Conservation (phyloP, 2,329 filamentous ascomycete species). For the Exserohilum rostratum region DNA sequence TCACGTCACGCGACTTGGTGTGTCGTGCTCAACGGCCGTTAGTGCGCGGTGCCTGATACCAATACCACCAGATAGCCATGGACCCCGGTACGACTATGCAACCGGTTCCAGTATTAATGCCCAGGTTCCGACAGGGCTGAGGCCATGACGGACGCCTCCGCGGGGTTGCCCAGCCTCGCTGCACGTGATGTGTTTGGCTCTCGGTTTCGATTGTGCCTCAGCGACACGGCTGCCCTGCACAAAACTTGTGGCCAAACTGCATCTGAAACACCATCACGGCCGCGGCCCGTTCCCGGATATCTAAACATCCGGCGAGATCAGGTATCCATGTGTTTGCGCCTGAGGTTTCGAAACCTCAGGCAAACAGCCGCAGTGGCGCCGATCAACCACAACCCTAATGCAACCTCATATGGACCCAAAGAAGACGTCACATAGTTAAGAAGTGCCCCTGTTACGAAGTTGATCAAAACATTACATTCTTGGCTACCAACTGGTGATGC, state of each 20-base stretch:
- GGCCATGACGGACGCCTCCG: background rate
- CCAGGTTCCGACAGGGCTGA: too few species aligned
- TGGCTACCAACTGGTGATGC: background rate
- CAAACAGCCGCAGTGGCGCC: constrained; percentile 4
- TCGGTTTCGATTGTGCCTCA: constrained; percentile 12
- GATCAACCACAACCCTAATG: background rate
- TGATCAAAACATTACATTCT: background rate
- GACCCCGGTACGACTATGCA: too few species aligned
- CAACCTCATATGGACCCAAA: too few species aligned
- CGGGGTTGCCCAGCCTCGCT: background rate
- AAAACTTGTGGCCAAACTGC: constrained; percentile 14
- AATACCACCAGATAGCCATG: background rate
- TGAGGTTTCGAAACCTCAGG: constrained; percentile 30
- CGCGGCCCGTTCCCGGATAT: background rate
- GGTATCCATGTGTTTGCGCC: constrained; percentile 15
- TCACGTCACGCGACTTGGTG: constrained; percentile 24
- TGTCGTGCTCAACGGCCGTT: too few species aligned
- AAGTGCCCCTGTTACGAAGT: background rate
- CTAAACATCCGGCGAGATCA: background rate
- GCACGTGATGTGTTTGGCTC: constrained; percentile 11
- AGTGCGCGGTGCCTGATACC: background rate
- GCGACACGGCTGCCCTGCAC: background rate
- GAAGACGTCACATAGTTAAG: too few species aligned
- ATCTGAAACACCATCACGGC: constrained; percentile 8
- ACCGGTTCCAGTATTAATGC: too few species aligned